Evolutionary conservation across 768 basidiomycete genomes (phyloP), one percentile per base, ranked within the genome.

Genomic region (Tulasnella sp.): DNA sequence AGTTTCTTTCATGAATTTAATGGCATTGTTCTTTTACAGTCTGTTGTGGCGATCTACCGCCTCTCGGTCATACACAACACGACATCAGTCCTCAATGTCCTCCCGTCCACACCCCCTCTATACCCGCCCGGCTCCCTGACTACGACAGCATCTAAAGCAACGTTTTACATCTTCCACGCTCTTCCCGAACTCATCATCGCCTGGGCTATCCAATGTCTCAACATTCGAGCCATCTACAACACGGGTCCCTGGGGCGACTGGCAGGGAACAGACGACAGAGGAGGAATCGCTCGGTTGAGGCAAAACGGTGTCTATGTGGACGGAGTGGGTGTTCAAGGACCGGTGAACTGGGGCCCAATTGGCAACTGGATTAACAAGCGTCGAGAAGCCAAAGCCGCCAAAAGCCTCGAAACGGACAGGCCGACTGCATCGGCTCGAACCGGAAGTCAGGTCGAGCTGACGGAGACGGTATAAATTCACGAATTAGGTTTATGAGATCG

Each of bases 101-200:
- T 77, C 46, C 44, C 44, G 3, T 41, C 73, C 28, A 40, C 73
- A 31, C 73, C 73, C 42, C 46, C 37, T 77, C 44, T 60, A 6
- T 77, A 77, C 54, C 76, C 76, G 14, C 76, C 76, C 20, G 76
- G 50, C 9, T 50, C 44, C 37, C 76, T 77, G 4, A 77, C 76
- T n/a, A 50, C 76, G 16, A 50, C 76, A 8, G 37, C 44, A 44
- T 48, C 44, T 4, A 77, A 77, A 77, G 76, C 50, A 2, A 48
- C 54, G 8, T 77, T 77, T 41, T 77, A 77, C 76, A 44, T 77
- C 76, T 77, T 77, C 76, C 76, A 77, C 76, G 22, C 24, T 54
- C 54, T 77, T 31, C 76, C 76, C 22, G 76, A 77, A n/a, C 54
- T 48, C 46, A 77, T 48, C 44, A 40, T 60, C 76, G 54, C 28